These are phyloP conservation scores for Fraxinus baroniana DNA, from an alignment of 305 asterid genomes.

Conservation along the genomic window DNA sequence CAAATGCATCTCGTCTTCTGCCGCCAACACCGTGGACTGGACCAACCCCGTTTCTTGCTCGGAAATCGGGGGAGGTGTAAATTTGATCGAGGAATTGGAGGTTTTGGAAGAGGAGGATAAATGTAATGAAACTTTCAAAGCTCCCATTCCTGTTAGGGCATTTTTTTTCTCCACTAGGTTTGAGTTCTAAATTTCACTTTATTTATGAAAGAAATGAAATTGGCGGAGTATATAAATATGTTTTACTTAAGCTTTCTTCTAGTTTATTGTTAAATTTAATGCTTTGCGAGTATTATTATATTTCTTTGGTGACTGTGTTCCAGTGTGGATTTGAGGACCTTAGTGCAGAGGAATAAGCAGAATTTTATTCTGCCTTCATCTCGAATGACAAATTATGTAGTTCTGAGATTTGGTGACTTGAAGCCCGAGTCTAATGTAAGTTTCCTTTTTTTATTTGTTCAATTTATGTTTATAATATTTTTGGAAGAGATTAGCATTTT, in stretches of 20 bases:
- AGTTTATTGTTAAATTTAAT: not conserved
- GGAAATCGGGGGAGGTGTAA: conserved; percentile 28
- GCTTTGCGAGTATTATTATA: conserved; percentile 3
- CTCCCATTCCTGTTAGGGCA: conserved; percentile 76
- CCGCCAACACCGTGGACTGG: conserved; percentile 41
- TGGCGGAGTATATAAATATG: not conserved
- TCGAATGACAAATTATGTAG: conserved; percentile 92
- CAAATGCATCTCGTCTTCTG: conserved; percentile 50
- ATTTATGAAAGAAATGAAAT: not conserved
- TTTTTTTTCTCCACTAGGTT: conserved; percentile 88
- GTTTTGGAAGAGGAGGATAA: conserved; percentile 38
- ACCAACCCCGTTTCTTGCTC: conserved; percentile 41
- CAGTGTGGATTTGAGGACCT: conserved; percentile 87
- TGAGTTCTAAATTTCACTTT: not conserved
- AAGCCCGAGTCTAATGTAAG: conserved; percentile 58
- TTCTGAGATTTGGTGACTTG: conserved; percentile 65
- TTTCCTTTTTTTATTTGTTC: not conserved
- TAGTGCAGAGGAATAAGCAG: conserved; percentile 77
- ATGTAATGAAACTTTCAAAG: conserved; percentile 34
- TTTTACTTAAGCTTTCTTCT: not conserved
- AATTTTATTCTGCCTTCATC: conserved; percentile 73
- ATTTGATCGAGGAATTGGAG: conserved; percentile 17
- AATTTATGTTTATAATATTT: not conserved
- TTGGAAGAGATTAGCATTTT: not conserved
- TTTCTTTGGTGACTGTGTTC: conserved; percentile 21